Evolutionary conservation across 352 stramenopile genomes (phyloP), one percentile per base, ranked within the genome.

Genomic region (Thraustochytrium sp.): DNA sequence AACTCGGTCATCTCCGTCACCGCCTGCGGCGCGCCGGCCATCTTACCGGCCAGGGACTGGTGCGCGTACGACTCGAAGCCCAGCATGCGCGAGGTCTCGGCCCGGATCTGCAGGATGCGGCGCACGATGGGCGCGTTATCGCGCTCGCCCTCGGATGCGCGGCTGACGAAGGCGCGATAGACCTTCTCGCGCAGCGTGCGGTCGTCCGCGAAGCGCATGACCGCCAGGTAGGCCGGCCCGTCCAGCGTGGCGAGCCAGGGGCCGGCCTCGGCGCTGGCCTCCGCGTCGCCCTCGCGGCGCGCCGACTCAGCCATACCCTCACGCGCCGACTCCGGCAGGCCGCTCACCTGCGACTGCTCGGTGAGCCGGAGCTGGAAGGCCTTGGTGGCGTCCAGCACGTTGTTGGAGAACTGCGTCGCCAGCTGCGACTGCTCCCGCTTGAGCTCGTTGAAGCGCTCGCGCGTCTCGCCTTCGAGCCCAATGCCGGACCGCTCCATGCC

Each of bases 301-400:
- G 82, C 75, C 51, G 90, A 87, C 76, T 94, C 89, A 0, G 96
- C 96, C 87, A 96, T 96, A 86, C 98, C 89, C 31, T 92, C 91
- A 56, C 95, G 88, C 36, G 97, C 89, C 55, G 93, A 97, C n/a
- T 91, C 86, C 4, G 96, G 95, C 11, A 98, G 89, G 1, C 94
- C 95, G 53, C 94, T 89, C 11, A 99, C 68, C 56, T 98, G 90
- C 0, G 84, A 78, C 42, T 92, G 89, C 82, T 98, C 90, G 0
- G 90, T 93, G 13, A 98, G 87, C 21, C 89, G 89, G 26, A 98
- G 87, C 42, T 91, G 91, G 85, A 95, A 98, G 18, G 90, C 90
- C 88, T 99, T 99, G 34, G 96, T 98, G 0, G 93, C 92, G 86
- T 99, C 96, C 46, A 99, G 90, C 44, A 98, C 88, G 87, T 99